Evolutionary conservation across 2,329 filamentous ascomycete genomes (phyloP).

Genomic region (Nemania abortiva): DNA sequence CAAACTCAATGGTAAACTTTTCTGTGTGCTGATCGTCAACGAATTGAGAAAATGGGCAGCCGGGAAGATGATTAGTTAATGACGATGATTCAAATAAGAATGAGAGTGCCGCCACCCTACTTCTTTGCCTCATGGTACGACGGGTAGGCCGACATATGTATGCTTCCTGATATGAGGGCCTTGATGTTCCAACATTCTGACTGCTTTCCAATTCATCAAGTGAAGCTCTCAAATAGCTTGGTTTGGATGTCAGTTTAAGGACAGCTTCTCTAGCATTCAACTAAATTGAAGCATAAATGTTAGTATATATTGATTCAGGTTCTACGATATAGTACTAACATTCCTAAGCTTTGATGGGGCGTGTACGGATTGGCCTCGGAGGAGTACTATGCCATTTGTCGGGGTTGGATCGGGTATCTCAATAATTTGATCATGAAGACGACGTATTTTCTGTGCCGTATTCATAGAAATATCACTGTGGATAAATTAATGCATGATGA

Average conservation of each 20-base stretch:
- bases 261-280: not conserved
- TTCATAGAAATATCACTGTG: constrained; percentile 1
- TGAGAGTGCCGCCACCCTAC: not conserved
- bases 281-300: not conserved
- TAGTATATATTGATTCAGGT: not conserved
- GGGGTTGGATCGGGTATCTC: not conserved
- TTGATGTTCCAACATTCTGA: not conserved
- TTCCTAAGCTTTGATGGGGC: not conserved
- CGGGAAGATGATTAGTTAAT: not conserved
- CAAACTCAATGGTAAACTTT: not conserved
- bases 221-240: not conserved
- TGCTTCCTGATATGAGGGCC: not conserved
- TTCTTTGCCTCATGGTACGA: not conserved
- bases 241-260: not conserved
- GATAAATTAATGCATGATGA: not conserved
- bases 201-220: not conserved
- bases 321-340: not conserved
- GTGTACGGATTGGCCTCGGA: not conserved
- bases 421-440: not conserved
- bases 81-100: not conserved
- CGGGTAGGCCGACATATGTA: constrained; percentile 8
- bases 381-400: not conserved
- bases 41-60: constrained; percentile 14
- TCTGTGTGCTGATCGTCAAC: too few relatives aligned
- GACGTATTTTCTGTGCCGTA: not conserved